Conservation (phyloP, 805 yeast species). For the Starmerella lactis-condensi region DNA sequence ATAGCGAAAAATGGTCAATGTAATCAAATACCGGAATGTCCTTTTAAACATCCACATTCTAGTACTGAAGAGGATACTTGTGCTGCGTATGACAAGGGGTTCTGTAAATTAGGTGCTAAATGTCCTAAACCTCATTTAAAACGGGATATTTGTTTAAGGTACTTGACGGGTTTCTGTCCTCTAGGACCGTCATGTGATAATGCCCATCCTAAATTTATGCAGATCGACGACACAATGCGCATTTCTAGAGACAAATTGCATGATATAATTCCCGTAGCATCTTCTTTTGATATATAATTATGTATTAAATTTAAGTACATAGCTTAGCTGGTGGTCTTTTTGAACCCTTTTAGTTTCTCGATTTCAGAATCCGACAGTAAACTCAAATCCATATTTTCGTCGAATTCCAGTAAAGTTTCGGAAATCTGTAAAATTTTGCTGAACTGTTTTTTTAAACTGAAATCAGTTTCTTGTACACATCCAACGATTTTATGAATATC, state of each 20-base stretch:
- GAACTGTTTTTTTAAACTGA: conserved; percentile 59
- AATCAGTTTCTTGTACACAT: conserved; percentile 45
- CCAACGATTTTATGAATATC: conserved; percentile 59
- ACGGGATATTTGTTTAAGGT: conserved; percentile 56
- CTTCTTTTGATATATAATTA: no score
- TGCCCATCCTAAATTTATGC: conserved; percentile 61
- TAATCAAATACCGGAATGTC: conserved; percentile 85
- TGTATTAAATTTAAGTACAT: no score
- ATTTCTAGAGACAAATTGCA: conserved; percentile 19
- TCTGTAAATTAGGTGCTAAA: conserved; percentile 78
- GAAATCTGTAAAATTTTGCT: conserved; percentile 69
- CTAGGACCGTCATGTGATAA: conserved; percentile 58
- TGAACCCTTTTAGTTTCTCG: no score
- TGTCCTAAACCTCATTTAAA: conserved; percentile 70
- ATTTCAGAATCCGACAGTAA: no score
- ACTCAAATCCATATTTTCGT: no score
- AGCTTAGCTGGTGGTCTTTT: no score
- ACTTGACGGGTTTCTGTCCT: conserved; percentile 83
- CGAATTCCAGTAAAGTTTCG: conserved; percentile 24
- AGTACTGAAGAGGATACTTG: conserved; percentile 77
- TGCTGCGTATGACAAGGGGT: conserved; percentile 64
- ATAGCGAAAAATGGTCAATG: conserved; percentile 54
- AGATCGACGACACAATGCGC: conserved; percentile 24
- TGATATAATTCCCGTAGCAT: no score
- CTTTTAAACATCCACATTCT: conserved; percentile 54